Conservation (phyloP, 306 rosid species). For the Medicago arabica region DNA sequence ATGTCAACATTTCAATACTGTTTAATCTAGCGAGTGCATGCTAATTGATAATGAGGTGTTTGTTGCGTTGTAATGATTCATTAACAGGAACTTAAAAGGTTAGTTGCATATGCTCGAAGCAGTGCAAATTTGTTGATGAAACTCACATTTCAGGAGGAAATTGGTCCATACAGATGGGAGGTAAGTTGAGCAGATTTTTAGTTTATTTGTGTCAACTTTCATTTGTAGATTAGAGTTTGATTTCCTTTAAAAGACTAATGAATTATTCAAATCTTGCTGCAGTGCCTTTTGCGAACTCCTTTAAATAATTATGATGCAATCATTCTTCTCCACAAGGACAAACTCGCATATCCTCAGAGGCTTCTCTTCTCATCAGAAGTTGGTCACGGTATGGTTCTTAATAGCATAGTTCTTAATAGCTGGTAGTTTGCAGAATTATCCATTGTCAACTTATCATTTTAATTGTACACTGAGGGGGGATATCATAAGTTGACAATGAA, state of each 20-base stretch:
- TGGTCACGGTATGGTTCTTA: conserved; percentile 59
- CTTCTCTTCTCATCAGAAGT: conserved; percentile 89
- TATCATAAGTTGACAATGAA: conserved; percentile 14
- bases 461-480: too few relatives aligned
- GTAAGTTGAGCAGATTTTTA: conserved; percentile 45
- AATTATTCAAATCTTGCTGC: conserved; percentile 48
- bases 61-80: conserved; percentile 27
- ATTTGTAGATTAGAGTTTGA: conserved; percentile 26
- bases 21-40: neutral
- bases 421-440: conserved; percentile 11
- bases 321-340: conserved; percentile 85
- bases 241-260: conserved; percentile 11
- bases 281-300: conserved; percentile 95
- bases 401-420: neutral
- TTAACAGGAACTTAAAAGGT: conserved; percentile 79
- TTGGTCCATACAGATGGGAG: conserved; percentile 82
- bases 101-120: conserved; percentile 90
- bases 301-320: conserved; percentile 86
- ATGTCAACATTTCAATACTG: conserved; percentile 21
- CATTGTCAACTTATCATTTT: too few relatives aligned
- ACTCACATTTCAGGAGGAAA: conserved; percentile 65
- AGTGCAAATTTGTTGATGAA: conserved; percentile 76
- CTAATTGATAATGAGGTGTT: conserved; percentile 18
- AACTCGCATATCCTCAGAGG: conserved; percentile 81
- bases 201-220: neutral